Base-by-base conservation (phyloP, 2,329 filamentous ascomycete species). In the Diaporthe ampelina region DNA sequence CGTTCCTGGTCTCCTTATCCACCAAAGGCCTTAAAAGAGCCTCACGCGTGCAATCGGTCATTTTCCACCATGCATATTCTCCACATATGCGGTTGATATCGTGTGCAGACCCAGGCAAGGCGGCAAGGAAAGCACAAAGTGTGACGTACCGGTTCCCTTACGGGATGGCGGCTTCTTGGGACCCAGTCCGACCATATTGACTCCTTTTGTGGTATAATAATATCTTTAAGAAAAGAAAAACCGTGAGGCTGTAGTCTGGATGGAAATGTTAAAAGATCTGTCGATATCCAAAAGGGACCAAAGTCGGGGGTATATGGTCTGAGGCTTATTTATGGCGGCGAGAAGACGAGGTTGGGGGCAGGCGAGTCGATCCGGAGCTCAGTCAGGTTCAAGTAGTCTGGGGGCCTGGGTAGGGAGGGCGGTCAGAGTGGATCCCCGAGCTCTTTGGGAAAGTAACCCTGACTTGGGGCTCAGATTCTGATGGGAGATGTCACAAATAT, bases 151-250 rank as follows among this genome's bases (percentile, higher is more conserved):
- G 73, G 81, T 82, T 65, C 82, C 81, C 79, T 81, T 83, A 81
- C 92, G 91, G 84, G 91, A 92, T 56, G 91, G 91, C 77, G 88
- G 88, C 81, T 88, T 89, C 82, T 90, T 91, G 77, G 91, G 89
- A 81, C 90, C 90, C 76, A 92, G 79, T 80, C 89, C 89, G 78
- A 92, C 91, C 92, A 93, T 93, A 67, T 74, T 83, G 78, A 76
- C 70, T 72, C 50, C 9, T 70, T 70, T 15, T n/a, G 54, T 70
- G 21, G 15, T 7, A 40, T n/a, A 48, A 50, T 26, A 19, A 17
- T 59, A n/a, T 40, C 26, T 24, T 50, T 7, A 15, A 37, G 67
- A 61, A 32, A 19, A 54, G 19, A 19, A n/a, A 19, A 3, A 29
- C 13, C n/a, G 35, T 29, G 54, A 48, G 43, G 58, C 21, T 26